Conservation (phyloP, 441 rosid species). For the Erodium texanum region DNA sequence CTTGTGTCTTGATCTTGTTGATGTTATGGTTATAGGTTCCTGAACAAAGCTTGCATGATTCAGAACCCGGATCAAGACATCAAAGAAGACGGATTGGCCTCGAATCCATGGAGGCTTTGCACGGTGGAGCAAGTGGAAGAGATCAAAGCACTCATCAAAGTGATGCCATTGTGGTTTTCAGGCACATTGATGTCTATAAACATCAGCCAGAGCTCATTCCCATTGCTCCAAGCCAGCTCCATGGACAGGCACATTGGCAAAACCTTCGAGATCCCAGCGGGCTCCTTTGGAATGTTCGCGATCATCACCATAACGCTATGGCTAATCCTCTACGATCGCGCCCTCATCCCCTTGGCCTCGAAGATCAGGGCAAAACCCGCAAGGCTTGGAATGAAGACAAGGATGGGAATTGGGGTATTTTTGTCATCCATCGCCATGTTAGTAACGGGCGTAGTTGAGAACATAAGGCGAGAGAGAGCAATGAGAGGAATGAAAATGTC, state of each 20-base stretch:
- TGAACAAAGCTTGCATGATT: conserved; percentile 80
- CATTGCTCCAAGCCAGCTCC: conserved; percentile 57
- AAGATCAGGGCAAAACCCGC: conserved; percentile 55
- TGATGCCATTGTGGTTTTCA: conserved; percentile 78
- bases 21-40: conserved; percentile 33
- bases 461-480: conserved; percentile 47
- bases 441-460: conserved; percentile 54
- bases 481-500: conserved; percentile 45
- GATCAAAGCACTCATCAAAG: conserved; percentile 66
- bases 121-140: conserved; percentile 77
- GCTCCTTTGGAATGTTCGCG: conserved; percentile 51
- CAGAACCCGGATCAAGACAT: conserved; percentile 48
- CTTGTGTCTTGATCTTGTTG: not conserved
- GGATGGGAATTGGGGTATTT: conserved; percentile 75
- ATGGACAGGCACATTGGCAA: conserved; percentile 61
- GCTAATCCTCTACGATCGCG: conserved; percentile 65
- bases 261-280: conserved; percentile 65
- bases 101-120: conserved; percentile 67
- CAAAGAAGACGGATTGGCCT: conserved; percentile 42
- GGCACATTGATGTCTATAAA: conserved; percentile 65
- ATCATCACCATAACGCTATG: conserved; percentile 45
- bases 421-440: conserved; percentile 58
- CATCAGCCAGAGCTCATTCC: conserved; percentile 58
- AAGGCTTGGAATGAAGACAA: conserved; percentile 40
- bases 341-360: conserved; percentile 52